phyloP scores from a whole-genome alignment of 352 stramenopile species.

The Blastocystis sp. region DNA sequence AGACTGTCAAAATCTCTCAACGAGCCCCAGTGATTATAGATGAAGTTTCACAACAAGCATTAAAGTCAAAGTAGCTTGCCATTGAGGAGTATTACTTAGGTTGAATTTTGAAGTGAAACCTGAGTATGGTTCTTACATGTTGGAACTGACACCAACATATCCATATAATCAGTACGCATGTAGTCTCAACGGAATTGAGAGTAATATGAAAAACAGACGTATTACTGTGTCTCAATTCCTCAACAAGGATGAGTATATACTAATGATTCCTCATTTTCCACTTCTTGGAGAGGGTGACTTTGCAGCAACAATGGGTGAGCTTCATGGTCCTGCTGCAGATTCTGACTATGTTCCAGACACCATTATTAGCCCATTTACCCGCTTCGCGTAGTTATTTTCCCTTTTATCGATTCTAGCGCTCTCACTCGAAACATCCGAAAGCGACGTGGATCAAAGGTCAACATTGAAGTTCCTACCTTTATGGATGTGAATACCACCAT shows the following conservation, averaged over 20 bases:
- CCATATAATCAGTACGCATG: constrained; percentile 88
- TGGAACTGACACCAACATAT: constrained; percentile 87
- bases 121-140: constrained; percentile 99
- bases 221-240: constrained; percentile 86
- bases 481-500: constrained; percentile 73
- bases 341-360: constrained; percentile 92
- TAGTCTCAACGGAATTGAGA: constrained; percentile 89
- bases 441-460: constrained; percentile 79
- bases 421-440: constrained; percentile 96
- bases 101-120: constrained; percentile 72
- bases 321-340: constrained; percentile 75
- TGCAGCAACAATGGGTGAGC: constrained; percentile 63
- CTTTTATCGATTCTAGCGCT: constrained; percentile 69
- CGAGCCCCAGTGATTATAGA: constrained; percentile 2
- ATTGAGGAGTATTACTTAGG: constrained; percentile 41
- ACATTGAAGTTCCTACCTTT: constrained; percentile 80
- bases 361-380: constrained; percentile 96
- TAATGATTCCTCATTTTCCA: constrained; percentile 89
- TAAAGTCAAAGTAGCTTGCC: constrained; percentile 22
- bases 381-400: constrained; percentile 73
- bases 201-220: constrained; percentile 91
- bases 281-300: constrained; percentile 89
- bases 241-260: constrained; percentile 86
- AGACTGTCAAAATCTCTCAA: constrained; percentile 77
- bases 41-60: constrained; percentile 39